Evolutionary conservation across 129 eudicot genomes (phyloP).

Genomic region (Tanacetum coccineum): DNA sequence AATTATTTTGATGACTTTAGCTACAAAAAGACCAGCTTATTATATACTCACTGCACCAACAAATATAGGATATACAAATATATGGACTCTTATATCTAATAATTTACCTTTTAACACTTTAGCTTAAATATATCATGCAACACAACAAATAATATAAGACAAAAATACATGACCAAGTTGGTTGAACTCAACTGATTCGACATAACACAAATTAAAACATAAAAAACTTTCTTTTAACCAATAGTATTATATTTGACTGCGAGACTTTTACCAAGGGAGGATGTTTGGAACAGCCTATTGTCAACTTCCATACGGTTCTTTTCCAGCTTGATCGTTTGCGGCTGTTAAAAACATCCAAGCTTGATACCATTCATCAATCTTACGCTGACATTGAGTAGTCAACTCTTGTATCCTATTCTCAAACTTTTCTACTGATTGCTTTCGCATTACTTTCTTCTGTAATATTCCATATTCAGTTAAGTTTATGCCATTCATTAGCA

Average conservation of each 20-base stretch:
- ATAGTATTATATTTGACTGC: neutral
- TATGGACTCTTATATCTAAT: too few relatives aligned
- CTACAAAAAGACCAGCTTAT: too few relatives aligned
- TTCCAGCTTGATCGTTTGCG: slow-evolving; percentile 79
- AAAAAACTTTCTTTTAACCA: slow-evolving; percentile 2
- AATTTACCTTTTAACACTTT: too few relatives aligned
- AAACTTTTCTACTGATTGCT: slow-evolving; percentile 63
- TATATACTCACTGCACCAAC: too few relatives aligned
- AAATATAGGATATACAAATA: too few relatives aligned
- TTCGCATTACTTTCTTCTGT: slow-evolving; percentile 54
- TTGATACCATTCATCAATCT: slow-evolving; percentile 88
- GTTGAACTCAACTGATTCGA: too few relatives aligned
- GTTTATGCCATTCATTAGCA: neutral
- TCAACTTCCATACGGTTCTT: slow-evolving; percentile 81
- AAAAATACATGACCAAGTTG: too few relatives aligned
- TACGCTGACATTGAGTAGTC: slow-evolving; percentile 53
- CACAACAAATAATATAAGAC: too few relatives aligned
- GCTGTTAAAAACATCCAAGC: slow-evolving; percentile 95
- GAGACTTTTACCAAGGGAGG: slow-evolving; percentile 69
- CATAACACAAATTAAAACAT: neutral
- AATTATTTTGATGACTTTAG: too few relatives aligned
- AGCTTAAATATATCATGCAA: too few relatives aligned
- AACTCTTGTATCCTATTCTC: slow-evolving; percentile 84
- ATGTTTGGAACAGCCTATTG: slow-evolving; percentile 53
- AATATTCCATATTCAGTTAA: slow-evolving; percentile 3